Evolutionary conservation across 2,329 filamentous ascomycete genomes (phyloP), one percentile per base, ranked within the genome.

Genomic region (Rachicladosporium sp.): DNA sequence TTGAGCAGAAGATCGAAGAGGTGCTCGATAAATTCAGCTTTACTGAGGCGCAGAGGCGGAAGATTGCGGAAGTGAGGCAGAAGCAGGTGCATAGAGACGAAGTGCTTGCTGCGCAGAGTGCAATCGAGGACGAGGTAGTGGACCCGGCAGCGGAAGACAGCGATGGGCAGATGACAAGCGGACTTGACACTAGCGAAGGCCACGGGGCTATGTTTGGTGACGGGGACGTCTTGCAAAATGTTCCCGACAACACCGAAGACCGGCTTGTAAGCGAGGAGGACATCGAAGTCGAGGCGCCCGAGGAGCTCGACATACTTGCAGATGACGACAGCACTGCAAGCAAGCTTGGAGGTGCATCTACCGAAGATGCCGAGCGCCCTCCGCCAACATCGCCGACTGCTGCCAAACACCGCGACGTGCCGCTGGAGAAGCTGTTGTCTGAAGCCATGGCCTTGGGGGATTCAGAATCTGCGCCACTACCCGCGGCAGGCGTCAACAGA

Each of bases 1-100:
- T 88, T 2, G 88, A 95, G 62, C 69, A 76, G 37, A 78, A 74
- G 56, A 88, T 96, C 53, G 73, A 81, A 46, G 61, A 69, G 6
- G 72, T 73, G 10, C 65, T 86, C 11, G 66, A 66, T 23, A 66
- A 73, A 21, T 71, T 86, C 47, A 74, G 68, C 1, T 64, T 61
- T 46, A 56, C 52, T 1, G 52, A 55, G 33, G 40, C 37, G 4
- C 36, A 49, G 35, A 46, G 53, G 21, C 41, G 52, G 31, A 51
- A 53, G 44, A 41, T 55, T 11, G 55, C 48, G 3, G 46, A 37
- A 4, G 40, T 43, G 37, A 43, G 56, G 29, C 53, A 58, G 42
- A 51, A 52, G 45, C 12, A 49, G 27, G 29, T 58, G 13, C 29
- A 52, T 23, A 33, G 42, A 19, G 43, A 42, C 4, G 21, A 54